These are phyloP conservation scores for Dionaea muscipula DNA, from an alignment of 179 eudicot genomes.

Conservation along the genomic window DNA sequence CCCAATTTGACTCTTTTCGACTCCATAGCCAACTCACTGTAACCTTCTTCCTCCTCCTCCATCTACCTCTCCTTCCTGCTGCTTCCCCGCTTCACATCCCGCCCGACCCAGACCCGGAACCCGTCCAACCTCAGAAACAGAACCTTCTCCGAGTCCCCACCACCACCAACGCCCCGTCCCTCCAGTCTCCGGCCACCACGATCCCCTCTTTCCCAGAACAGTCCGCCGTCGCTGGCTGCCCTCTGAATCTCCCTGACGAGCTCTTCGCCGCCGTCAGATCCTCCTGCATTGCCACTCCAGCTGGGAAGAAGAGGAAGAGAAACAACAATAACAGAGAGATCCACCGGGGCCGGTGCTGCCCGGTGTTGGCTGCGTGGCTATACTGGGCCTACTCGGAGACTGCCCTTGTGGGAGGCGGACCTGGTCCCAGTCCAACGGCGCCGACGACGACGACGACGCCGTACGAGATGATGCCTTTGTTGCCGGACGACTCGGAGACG, in stretches of 20 bases:
- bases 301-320: slow-evolving; percentile 1
- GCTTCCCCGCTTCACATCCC: slow-evolving; percentile 24
- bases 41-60: slow-evolving; percentile 6
- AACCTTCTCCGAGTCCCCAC: slow-evolving; percentile 20
- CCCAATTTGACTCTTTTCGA: too few relatives aligned
- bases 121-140: slow-evolving; percentile 14
- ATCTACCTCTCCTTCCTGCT: slow-evolving; percentile 16
- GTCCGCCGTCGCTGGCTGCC: slow-evolving; percentile 50
- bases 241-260: slow-evolving; percentile 41
- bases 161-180: slow-evolving; percentile 7
- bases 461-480: slow-evolving; percentile 48
- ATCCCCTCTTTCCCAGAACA: slow-evolving; percentile 85
- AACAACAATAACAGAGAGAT: slow-evolving; percentile 19
- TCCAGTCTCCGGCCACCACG: slow-evolving; percentile 33
- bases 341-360: slow-evolving; percentile 56
- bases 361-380: slow-evolving; percentile 73
- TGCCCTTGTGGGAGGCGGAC: slow-evolving; percentile 21
- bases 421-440: too few relatives aligned
- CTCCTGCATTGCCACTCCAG: slow-evolving; percentile 27
- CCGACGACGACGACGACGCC: slow-evolving; percentile 11
- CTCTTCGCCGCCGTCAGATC: slow-evolving; percentile 41
- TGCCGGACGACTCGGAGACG: slow-evolving; percentile 75
- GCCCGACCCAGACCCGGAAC: slow-evolving; percentile 34
- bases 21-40: too few relatives aligned
- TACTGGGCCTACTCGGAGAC: slow-evolving; percentile 60